Evolutionary conservation across 805 yeast genomes (phyloP), one percentile per base, ranked within the genome.

Genomic region (Blastobotrys muscicola): DNA sequence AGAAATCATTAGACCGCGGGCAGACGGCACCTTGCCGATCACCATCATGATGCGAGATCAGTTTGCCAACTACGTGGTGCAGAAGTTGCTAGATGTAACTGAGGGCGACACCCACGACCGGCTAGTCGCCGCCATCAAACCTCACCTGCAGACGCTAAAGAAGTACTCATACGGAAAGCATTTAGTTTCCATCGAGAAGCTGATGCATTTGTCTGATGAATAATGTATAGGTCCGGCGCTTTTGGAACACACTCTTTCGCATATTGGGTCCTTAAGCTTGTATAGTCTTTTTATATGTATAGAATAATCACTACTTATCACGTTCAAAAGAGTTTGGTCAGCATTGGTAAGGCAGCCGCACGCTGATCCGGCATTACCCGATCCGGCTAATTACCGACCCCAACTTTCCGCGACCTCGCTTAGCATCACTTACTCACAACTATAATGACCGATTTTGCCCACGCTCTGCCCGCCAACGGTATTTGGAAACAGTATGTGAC

Each of bases 1-100:
- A 44, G 83, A 78, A 54, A 85, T 90, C 11, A 53, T 63, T 23
- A 44, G 42, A 29, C 49, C 40, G 45, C 50, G 44, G 36, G 45
- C 37, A 35, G 57, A 53, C 33, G 62, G 62, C 16, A 48, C 56
- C 12, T 53, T 58, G 1, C 79, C 94, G 7, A 70, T 92, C 52
- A 84, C 89, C 16, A 69, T 82, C 46, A 89, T 92, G 97, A 87
- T 92, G 86, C 85, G 85, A 60, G 99, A 92, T 62, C 97, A 92
- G 61, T 92, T 82, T 66, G 99, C 97, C 16, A 92, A 92, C 63
- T 92, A 92, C 59, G 99, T 92, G 38, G 86, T 92, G 41, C 99
- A 92, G 63, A 89, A 90, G 61, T 72, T 92, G 54, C 89, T 92
- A 35, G 95, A 85, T 49, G 82, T 83, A 2, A 75, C 89, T 33